Conservation (phyloP, 345 rosid species). For the Cochlearia excelsa region DNA sequence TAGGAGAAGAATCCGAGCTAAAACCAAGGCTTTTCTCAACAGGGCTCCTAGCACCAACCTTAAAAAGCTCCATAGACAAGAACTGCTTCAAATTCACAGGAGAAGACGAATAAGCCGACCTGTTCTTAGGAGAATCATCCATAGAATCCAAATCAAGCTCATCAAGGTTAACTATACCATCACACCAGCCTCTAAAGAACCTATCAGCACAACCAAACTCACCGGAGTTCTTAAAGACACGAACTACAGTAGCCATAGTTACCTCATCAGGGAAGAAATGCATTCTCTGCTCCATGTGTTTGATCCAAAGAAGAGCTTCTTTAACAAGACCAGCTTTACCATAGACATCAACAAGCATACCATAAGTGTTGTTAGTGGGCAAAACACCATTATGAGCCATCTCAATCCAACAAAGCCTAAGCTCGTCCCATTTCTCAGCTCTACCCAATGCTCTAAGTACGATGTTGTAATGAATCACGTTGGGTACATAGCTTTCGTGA, state of each 20-base stretch:
- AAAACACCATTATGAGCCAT: conserved; percentile 73
- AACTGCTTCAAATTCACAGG: conserved; percentile 72
- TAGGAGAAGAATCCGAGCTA: conserved; percentile 34
- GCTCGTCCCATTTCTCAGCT: conserved; percentile 83
- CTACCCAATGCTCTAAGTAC: conserved; percentile 76
- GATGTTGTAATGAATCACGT: conserved; percentile 78
- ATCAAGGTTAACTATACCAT: conserved; percentile 58
- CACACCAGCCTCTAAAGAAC: conserved; percentile 78
- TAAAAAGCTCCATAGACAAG: conserved; percentile 73
- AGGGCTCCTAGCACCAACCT: conserved; percentile 61
- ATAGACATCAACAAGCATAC: conserved; percentile 86
- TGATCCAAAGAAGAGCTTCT: conserved; percentile 86
- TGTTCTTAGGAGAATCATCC: conserved; percentile 39
- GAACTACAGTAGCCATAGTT: conserved; percentile 73
- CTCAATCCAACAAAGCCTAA: conserved; percentile 76
- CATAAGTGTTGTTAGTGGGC: conserved; percentile 73
- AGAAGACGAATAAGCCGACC: conserved; percentile 33
- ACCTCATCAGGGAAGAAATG: conserved; percentile 76
- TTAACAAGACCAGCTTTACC: conserved; percentile 78
- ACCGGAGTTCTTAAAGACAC: conserved; percentile 65
- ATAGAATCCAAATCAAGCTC: conserved; percentile 61
- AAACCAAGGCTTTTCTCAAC: conserved; percentile 31
- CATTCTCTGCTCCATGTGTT: conserved; percentile 73
- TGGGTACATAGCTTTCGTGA: conserved; percentile 56
- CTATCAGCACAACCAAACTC: conserved; percentile 74